Evolutionary conservation across 345 rosid genomes (phyloP), one percentile per base, ranked within the genome.

Genomic region (Salix brachista): DNA sequence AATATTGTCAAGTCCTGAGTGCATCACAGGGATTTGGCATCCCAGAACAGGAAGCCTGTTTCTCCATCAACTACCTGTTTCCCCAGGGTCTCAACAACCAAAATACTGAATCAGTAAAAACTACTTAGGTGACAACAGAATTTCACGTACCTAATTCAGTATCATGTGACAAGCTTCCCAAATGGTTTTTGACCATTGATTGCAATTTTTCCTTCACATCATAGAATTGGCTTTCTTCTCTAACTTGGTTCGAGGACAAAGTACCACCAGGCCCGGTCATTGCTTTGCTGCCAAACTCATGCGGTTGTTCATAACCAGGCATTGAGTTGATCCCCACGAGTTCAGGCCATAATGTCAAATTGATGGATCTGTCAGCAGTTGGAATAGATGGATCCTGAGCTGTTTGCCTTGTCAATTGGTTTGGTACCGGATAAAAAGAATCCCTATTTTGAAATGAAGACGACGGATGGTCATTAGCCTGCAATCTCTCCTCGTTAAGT

Each of bases 181-280:
- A 83, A 83, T 93, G 99, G 71, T 69, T 83, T 86, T 75, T 81
- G 71, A 96, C 92, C 89, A 89, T 81, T 42, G 90, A 85, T 69
- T 91, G 94, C 91, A 93, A 82, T 70, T 86, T 88, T 75, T 91
- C 98, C 85, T 85, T 89, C 46, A 70, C 87, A 39, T 70, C 72
- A 41, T 81, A 89, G 75, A 78, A 74, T 74, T 86, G 81, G 74
- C 78, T 65, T 54, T 87, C 89, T 19, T 83, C 87, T 77, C 82
- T 78, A 60, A 56, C 82, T 32, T 78, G 72, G 71, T 39, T 73
- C 42, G 85, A 83, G 54, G 87, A 36, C 54, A 65, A 77, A 71
- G 73, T 68, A 69, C 77, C 80, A 73, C 72, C 88, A 65, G 83
- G 78, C 61, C 75, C 78, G 67, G 84, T 69, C 80, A 82, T 86